Evolutionary conservation across 2,329 filamentous ascomycete genomes (phyloP), one percentile per base, ranked within the genome.

Genomic region (Colletotrichum lentis): DNA sequence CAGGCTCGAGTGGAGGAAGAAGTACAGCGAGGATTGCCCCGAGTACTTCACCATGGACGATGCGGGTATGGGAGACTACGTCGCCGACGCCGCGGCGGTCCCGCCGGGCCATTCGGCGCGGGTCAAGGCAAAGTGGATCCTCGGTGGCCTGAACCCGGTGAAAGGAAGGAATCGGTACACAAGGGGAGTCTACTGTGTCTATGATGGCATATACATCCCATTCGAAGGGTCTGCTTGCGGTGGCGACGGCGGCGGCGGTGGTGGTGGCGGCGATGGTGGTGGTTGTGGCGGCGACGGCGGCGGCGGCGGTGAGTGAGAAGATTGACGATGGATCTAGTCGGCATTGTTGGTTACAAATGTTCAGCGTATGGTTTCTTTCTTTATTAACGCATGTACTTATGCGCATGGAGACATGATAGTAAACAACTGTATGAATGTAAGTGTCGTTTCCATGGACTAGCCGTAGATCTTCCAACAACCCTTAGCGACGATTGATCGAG

Each of bases 41-140:
- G 39, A 5, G 20, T 46, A 31, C 10, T 18, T 60, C 11, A 31
- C 52, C n/a, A 35, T 70, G 54, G 53, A 56, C 8, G 46, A 63
- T 5, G 11, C 35, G 10, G 60, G 47, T 12, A 41, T 57, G 22
- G 54, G 61, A 1, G 53, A 18, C 0, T 70, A 70, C 22, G 31
- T 70, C 8, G 58, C 69, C 5, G 69, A 70, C 18, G 44, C 57
- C 0, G 69, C 66, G 4, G 49, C 35, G 3, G 44, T 63, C 20
- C 62, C 62, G 14, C 50, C 54, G 2, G 64, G 64, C 1, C 50
- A 68, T 24, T 50, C 68, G 5, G 64, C 49, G 3, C 54, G 59
- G 20, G 37, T 39, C 1, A 57, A 57, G 35, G 64, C 47, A 8
- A 39, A 43, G 6, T 63, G 16, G n/a, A 50, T 43, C 14, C 59